Conservation (phyloP, 106 monocot genomes). For the Posidonia australis region DNA sequence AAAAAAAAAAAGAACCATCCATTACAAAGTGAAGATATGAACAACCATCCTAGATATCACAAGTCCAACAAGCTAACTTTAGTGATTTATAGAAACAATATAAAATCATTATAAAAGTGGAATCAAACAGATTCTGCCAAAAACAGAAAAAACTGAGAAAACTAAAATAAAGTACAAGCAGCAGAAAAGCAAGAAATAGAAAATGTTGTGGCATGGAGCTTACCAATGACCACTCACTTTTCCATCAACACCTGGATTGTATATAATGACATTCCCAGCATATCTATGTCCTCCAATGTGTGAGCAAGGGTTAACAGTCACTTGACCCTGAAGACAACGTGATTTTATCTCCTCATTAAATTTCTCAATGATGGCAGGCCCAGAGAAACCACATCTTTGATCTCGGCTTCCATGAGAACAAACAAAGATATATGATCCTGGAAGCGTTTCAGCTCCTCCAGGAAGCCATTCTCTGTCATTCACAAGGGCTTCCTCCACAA, state of each 20-base stretch:
- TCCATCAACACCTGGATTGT: conserved; percentile 35
- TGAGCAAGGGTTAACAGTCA: conserved; percentile 70
- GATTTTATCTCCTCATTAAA: conserved; percentile 73
- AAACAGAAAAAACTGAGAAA: too few species aligned
- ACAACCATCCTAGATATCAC: too few species aligned
- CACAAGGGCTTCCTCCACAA: conserved; percentile 88
- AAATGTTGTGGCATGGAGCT: too few species aligned
- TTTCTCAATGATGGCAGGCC: conserved; percentile 59
- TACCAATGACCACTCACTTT: conserved; percentile 88
- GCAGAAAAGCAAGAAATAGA: too few species aligned
- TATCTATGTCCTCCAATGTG: conserved; percentile 96
- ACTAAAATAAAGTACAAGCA: too few species aligned
- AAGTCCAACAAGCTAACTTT: too few species aligned
- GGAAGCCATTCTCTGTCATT: conserved; percentile 68
- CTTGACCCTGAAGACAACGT: conserved; percentile 46
- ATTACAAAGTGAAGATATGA: too few species aligned
- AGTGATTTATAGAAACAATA: too few species aligned
- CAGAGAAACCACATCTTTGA: conserved; percentile 84
- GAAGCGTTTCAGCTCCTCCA: conserved; percentile 35
- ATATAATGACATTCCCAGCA: conserved; percentile 93
- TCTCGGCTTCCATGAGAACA: conserved; percentile 91
- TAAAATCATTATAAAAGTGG: too few species aligned
- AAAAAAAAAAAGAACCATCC: too few species aligned
- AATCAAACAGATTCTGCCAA: too few species aligned
- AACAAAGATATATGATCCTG: conserved; percentile 86